Conservation (phyloP, 176 grass and related monocot species). For the Canna indica region DNA sequence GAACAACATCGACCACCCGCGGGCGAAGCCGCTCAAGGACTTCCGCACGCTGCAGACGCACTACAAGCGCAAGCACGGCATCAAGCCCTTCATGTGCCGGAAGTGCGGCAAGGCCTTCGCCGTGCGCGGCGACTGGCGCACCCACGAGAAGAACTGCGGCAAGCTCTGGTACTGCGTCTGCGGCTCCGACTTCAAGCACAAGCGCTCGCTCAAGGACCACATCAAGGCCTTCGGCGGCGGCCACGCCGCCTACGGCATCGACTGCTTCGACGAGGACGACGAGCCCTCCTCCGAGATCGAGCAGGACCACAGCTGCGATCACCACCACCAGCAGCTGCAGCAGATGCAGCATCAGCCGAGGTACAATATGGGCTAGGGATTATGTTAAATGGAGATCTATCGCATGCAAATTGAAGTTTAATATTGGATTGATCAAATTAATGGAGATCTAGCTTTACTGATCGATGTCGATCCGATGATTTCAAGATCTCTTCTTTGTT, state of each 20-base stretch:
- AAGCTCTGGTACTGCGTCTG: constrained; percentile 90
- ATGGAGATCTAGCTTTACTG: too few species aligned
- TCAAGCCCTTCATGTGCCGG: constrained; percentile 97
- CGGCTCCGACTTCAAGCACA: constrained; percentile 93
- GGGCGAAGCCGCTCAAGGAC: constrained; percentile 71
- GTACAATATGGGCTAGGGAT: too few species aligned
- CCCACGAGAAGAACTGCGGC: constrained; percentile 96
- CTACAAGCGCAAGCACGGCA: constrained; percentile 86
- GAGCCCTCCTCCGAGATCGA: constrained; percentile 51
- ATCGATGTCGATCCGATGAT: too few species aligned
- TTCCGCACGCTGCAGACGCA: constrained; percentile 83
- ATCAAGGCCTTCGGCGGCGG: constrained; percentile 55
- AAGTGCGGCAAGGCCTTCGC: constrained; percentile 92
- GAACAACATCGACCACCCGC: constrained; percentile 78
- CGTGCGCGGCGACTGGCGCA: constrained; percentile 86
- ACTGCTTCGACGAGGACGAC: constrained; percentile 66
- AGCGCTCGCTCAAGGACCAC: constrained; percentile 78
- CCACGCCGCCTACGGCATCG: constrained; percentile 57
- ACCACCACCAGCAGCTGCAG: not conserved
- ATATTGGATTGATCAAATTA: too few species aligned
- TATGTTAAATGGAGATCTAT: too few species aligned
- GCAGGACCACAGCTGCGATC: constrained; percentile 20
- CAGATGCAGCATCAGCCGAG: not conserved
- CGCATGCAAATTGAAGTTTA: too few species aligned
- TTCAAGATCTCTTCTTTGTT: too few species aligned